These are phyloP conservation scores for Pugionium dolabratum DNA, from an alignment of 345 rosid genomes.

Conservation along the genomic window DNA sequence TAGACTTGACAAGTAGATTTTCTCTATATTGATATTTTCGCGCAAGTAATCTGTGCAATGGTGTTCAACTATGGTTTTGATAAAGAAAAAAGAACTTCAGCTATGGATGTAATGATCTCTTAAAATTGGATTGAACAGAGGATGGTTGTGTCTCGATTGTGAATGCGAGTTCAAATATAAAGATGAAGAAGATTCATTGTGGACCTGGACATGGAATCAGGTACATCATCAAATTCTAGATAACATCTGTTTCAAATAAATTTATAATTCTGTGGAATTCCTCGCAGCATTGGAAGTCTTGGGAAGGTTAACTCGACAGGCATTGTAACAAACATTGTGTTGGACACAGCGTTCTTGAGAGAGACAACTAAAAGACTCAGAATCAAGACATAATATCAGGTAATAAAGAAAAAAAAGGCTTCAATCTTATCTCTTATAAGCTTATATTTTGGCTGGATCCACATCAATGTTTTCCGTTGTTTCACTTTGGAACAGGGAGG, in stretches of 20 bases:
- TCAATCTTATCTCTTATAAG: not conserved
- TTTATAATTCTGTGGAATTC: not conserved
- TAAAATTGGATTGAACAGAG: slow-evolving; percentile 50
- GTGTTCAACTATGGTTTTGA: too few relatives aligned
- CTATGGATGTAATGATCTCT: not conserved
- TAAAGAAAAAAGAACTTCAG: too few relatives aligned
- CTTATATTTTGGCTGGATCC: not conserved
- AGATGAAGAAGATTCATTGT: slow-evolving; percentile 86
- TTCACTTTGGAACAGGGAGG: slow-evolving; percentile 64
- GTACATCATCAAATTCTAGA: slow-evolving; percentile 40
- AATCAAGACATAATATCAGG: slow-evolving; percentile 95
- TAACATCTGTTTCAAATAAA: not conserved
- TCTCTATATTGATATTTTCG: not conserved
- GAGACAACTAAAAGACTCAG: slow-evolving; percentile 91
- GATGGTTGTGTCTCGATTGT: slow-evolving; percentile 97
- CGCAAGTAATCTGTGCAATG: slow-evolving; percentile 19
- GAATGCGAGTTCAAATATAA: slow-evolving; percentile 75
- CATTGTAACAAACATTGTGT: slow-evolving; percentile 79
- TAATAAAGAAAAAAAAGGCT: slow-evolving; percentile 32
- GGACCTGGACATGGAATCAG: slow-evolving; percentile 99
- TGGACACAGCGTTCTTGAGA: slow-evolving; percentile 83
- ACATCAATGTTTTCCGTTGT: not conserved
- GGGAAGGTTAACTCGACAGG: slow-evolving; percentile 82
- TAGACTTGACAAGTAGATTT: not conserved
- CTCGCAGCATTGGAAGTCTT: slow-evolving; percentile 88